Percentiles rank a stretch among this genome's conserved stretches.
These are phyloP conservation scores for Aspergillus luchuensis DNA, from an alignment of 2,329 filamentous ascomycete species.

Conservation along the genomic window DNA sequence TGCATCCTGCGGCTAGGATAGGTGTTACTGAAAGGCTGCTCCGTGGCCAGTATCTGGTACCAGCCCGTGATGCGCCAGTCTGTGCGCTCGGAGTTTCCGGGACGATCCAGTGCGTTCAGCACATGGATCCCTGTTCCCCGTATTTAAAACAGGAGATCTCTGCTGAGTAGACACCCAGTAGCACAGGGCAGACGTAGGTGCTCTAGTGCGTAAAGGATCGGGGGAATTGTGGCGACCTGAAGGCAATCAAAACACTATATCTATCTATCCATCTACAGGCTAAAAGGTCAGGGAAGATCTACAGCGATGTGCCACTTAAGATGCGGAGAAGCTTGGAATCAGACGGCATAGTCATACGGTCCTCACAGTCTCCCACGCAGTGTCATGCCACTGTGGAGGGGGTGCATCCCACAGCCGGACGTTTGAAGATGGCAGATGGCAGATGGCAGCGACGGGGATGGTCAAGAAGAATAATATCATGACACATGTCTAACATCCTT, in stretches of 20 bases:
- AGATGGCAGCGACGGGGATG: background rate
- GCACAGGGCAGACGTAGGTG: background rate
- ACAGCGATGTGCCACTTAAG: background rate
- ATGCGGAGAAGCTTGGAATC: conserved; percentile 8
- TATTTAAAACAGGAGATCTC: background rate
- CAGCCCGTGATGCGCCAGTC: background rate
- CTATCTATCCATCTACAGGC: background rate
- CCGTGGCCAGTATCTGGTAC: background rate
- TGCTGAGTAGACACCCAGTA: background rate
- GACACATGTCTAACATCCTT: background rate
- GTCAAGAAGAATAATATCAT: background rate
- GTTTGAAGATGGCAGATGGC: background rate
- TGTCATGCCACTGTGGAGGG: conserved; percentile 9
- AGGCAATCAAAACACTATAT: background rate
- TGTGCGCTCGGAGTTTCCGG: conserved; percentile 8
- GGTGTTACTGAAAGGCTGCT: background rate
- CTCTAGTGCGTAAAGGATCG: background rate
- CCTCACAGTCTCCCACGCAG: background rate
- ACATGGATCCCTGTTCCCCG: conserved; percentile 1
- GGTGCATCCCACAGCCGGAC: background rate
- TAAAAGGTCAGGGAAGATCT: background rate
- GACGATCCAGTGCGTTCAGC: background rate
- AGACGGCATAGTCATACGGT: conserved; percentile 6
- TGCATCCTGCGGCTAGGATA: conserved; percentile 8
- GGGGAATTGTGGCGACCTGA: background rate